A percentile compares a stretch with the other conserved stretches of the same genome.
These are phyloP conservation scores for Neurospora sp. DNA, from an alignment of 495 filamentous ascomycete species.

Conservation along the genomic window DNA sequence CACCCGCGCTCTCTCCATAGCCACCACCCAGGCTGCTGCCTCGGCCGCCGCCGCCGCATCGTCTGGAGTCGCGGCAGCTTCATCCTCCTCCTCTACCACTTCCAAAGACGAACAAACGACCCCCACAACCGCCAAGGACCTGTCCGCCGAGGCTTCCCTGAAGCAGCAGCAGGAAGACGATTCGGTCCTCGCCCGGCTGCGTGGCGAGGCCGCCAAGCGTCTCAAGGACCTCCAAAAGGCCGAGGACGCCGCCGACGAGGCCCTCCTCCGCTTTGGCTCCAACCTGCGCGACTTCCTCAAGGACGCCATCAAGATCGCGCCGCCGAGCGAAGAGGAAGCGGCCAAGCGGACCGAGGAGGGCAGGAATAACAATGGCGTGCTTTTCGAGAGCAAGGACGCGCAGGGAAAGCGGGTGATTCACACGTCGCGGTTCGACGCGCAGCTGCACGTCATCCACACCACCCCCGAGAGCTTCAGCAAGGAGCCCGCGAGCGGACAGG, in stretches of 20 bases:
- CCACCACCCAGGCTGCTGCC: constrained; percentile 21
- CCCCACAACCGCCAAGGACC: constrained; percentile 29
- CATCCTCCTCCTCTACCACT: not conserved
- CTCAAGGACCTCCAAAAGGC: constrained; percentile 87
- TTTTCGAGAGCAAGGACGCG: constrained; percentile 87
- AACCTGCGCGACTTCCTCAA: constrained; percentile 85
- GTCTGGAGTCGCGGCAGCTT: constrained; percentile 1
- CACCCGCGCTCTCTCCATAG: constrained; percentile 64
- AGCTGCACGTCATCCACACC: constrained; percentile 89
- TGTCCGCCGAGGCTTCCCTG: constrained; percentile 40
- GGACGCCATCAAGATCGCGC: constrained; percentile 82
- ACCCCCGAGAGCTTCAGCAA: constrained; percentile 73
- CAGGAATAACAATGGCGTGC: constrained; percentile 34
- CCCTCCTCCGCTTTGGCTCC: constrained; percentile 81
- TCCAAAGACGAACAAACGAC: constrained; percentile 23
- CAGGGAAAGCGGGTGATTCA: constrained; percentile 87
- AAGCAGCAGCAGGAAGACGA: constrained; percentile 54
- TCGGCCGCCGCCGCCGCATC: constrained; percentile 1
- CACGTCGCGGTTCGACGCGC: constrained; percentile 87
- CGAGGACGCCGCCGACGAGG: constrained; percentile 96
- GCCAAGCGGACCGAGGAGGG: constrained; percentile 20
- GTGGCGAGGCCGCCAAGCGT: constrained; percentile 68
- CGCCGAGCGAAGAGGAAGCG: constrained; percentile 34
- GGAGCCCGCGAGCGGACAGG: constrained; percentile 56
- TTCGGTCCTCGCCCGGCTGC: constrained; percentile 73